Conservation (phyloP, 2,329 filamentous ascomycete genomes). For the Alternaria atra region DNA sequence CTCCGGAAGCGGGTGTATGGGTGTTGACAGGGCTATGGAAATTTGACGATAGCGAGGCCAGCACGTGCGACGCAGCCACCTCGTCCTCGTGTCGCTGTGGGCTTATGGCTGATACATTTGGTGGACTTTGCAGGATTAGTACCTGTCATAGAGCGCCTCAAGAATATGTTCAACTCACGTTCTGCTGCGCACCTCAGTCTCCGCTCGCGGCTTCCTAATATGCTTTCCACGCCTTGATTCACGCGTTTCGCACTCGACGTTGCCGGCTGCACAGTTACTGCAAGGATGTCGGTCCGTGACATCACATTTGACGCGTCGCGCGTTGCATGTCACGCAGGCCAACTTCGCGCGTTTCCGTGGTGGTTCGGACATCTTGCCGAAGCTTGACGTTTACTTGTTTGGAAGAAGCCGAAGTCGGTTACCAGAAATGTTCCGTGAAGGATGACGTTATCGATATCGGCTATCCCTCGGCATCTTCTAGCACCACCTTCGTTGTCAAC, state of each 20-base stretch:
- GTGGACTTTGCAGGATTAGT: not conserved
- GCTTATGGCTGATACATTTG: slow-evolving; percentile 13
- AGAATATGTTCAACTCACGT: slow-evolving; percentile 20
- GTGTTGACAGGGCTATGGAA: slow-evolving; percentile 34
- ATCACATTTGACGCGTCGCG: slow-evolving; percentile 58
- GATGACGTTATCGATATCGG: slow-evolving; percentile 29
- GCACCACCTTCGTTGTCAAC: not conserved
- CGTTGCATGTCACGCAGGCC: slow-evolving; percentile 56
- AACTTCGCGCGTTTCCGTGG: slow-evolving; percentile 52
- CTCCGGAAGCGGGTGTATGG: slow-evolving; percentile 14
- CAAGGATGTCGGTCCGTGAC: slow-evolving; percentile 57
- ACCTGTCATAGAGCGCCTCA: too few relatives aligned
- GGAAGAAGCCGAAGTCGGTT: slow-evolving; percentile 36
- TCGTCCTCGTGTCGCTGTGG: slow-evolving; percentile 39
- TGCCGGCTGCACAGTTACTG: slow-evolving; percentile 52
- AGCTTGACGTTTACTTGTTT: slow-evolving; percentile 18
- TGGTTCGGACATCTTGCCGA: slow-evolving; percentile 28
- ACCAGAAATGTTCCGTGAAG: slow-evolving; percentile 16
- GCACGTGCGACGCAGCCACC: slow-evolving; percentile 39
- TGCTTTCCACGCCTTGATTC: slow-evolving; percentile 57
- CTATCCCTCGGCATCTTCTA: slow-evolving; percentile 20
- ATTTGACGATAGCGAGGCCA: slow-evolving; percentile 40
- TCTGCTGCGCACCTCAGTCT: slow-evolving; percentile 28
- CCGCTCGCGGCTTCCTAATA: slow-evolving; percentile 28
- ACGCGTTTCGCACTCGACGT: slow-evolving; percentile 53